A percentile compares a stretch with the other conserved stretches of the same genome.
phyloP scores from a whole-genome alignment of 2,329 filamentous ascomycete species.

The Exophiala spinifera region DNA sequence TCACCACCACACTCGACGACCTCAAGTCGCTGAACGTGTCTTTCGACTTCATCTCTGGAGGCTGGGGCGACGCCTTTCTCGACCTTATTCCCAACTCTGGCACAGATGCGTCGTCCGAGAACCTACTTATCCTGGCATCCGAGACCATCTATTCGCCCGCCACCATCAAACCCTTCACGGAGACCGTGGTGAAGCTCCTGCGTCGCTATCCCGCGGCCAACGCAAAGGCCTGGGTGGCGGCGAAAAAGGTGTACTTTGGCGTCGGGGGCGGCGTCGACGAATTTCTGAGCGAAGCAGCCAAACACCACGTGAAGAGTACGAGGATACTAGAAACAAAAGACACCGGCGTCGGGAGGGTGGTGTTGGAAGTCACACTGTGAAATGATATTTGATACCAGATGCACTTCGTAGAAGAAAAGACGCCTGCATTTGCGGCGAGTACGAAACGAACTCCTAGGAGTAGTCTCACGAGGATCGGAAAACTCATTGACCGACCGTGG shows the following conservation, averaged over 20 bases:
- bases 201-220: constrained; percentile 32
- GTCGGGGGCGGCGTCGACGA: constrained; percentile 64
- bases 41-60: constrained; percentile 57
- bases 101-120: not conserved
- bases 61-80: constrained; percentile 52
- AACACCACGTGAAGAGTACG: constrained; percentile 22
- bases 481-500: too few species aligned
- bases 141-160: constrained; percentile 64
- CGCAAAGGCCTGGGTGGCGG: constrained; percentile 55
- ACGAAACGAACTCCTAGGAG: too few species aligned
- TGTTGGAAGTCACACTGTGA: constrained; percentile 37
- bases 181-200: constrained; percentile 52
- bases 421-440: too few species aligned
- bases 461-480: too few species aligned
- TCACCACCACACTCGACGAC: constrained; percentile 46
- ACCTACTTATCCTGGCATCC: constrained; percentile 53
- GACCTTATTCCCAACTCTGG: constrained; percentile 35
- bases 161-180: constrained; percentile 54
- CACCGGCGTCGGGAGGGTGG: constrained; percentile 44
- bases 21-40: constrained; percentile 44
- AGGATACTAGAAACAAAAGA: constrained; percentile 38
- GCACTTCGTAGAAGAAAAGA: too few species aligned
- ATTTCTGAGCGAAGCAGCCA: constrained; percentile 40
- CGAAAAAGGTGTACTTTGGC: constrained; percentile 65
- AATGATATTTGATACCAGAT: not conserved